These are phyloP conservation scores for Lunularia cruciata DNA, from an alignment of 225 moss, liverwort and hornwort genomes.

Conservation along the genomic window DNA sequence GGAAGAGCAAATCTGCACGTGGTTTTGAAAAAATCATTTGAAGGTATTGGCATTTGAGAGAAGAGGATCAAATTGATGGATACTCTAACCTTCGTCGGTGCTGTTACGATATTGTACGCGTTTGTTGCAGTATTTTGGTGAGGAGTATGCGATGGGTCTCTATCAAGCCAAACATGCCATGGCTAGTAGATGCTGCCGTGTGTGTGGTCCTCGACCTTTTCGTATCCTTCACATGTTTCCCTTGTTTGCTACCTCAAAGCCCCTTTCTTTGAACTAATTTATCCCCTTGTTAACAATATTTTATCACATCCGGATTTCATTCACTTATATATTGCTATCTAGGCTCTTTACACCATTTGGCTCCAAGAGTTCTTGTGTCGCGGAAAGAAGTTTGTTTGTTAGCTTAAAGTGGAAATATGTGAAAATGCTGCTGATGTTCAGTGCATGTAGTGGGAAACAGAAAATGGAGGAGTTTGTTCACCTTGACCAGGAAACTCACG, in stretches of 20 bases:
- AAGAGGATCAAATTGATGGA: neutral
- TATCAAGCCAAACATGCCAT: slow-evolving; percentile 84
- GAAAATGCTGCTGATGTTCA: no score
- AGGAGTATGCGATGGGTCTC: slow-evolving; percentile 62
- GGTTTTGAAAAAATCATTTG: neutral
- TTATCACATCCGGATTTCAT: no score
- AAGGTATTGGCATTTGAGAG: neutral
- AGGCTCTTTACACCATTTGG: no score
- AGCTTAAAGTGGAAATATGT: no score
- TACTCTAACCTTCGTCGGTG: neutral
- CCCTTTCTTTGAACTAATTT: neutral
- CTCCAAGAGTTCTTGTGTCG: no score
- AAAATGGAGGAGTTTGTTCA: no score
- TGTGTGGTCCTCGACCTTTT: slow-evolving; percentile 76
- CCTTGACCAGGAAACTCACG: no score
- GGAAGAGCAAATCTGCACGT: neutral
- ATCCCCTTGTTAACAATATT: no score
- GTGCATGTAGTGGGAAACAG: no score
- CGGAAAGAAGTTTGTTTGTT: no score
- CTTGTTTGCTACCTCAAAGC: neutral
- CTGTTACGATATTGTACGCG: neutral
- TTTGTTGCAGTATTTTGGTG: slow-evolving; percentile 64
- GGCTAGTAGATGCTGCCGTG: slow-evolving; percentile 79
- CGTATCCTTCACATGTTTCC: slow-evolving; percentile 51
- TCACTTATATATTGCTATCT: no score